A percentile compares a stretch with the other conserved stretches of the same genome.
phyloP scores from a whole-genome alignment of 352 stramenopile genomes.

The Globisporangium megalacanthum region DNA sequence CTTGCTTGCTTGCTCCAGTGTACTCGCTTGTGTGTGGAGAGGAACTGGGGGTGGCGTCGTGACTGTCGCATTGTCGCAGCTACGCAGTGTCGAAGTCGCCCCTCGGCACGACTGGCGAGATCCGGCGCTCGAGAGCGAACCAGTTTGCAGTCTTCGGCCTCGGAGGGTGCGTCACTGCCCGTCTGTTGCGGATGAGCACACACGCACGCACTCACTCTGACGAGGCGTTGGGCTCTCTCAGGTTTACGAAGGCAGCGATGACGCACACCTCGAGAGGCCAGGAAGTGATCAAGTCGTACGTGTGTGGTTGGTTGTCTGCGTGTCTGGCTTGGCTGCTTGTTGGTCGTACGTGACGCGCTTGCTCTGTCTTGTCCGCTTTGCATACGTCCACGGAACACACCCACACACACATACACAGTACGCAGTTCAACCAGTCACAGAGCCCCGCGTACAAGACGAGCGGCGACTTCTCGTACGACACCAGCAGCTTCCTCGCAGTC shows the following conservation, averaged over 20 bases:
- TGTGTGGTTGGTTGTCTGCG: background rate
- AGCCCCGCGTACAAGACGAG: constrained; percentile 60
- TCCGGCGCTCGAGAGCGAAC: constrained; percentile 38
- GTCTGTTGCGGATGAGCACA: background rate
- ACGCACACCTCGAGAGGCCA: constrained; percentile 18
- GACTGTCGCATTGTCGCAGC: constrained; percentile 13
- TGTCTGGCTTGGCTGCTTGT: background rate
- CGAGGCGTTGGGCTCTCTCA: constrained; percentile 6
- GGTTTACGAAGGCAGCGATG: constrained; percentile 34
- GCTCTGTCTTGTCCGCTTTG: background rate
- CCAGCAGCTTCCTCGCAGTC: constrained; percentile 43
- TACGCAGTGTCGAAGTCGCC: constrained; percentile 46
- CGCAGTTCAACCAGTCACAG: constrained; percentile 7
- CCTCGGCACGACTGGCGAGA: constrained; percentile 42
- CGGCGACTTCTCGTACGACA: constrained; percentile 59
- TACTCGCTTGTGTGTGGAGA: no score
- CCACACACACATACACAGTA: background rate
- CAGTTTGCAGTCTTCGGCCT: constrained; percentile 59
- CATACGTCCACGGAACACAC: no score
- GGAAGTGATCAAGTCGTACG: constrained; percentile 32
- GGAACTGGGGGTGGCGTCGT: background rate
- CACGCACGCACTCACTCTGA: background rate
- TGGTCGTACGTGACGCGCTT: background rate
- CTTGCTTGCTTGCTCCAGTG: no score
- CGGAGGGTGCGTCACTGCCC: constrained; percentile 32